A percentile compares a stretch with the other conserved stretches of the same genome.
Evolutionary conservation across 306 rosid species (phyloP).

Genomic region (Hippophae tibetana): DNA sequence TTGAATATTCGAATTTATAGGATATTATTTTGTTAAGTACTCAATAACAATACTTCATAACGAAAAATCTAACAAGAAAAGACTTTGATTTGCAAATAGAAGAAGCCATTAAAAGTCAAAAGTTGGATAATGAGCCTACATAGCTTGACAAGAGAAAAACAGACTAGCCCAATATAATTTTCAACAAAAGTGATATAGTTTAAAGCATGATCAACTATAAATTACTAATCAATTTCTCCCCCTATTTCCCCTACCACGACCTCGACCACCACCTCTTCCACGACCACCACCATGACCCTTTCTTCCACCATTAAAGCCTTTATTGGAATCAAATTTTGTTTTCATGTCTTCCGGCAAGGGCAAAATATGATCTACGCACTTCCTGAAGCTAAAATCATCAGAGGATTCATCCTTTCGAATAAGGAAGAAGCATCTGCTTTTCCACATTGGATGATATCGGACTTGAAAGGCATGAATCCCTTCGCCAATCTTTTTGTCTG

Average conservation of each 20-base stretch:
- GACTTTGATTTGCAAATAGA: too few relatives aligned
- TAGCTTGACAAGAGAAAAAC: not conserved
- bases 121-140: slow-evolving; percentile 6
- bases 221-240: slow-evolving; percentile 37
- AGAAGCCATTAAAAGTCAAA: slow-evolving; percentile 4
- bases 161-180: not conserved
- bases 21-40: too few relatives aligned
- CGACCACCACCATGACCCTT: slow-evolving; percentile 50
- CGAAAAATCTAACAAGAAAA: too few relatives aligned
- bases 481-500: slow-evolving; percentile 46
- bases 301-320: slow-evolving; percentile 38
- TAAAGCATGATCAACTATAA: slow-evolving; percentile 1
- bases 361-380: slow-evolving; percentile 68
- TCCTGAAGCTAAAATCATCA: slow-evolving; percentile 88
- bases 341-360: slow-evolving; percentile 78
- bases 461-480: slow-evolving; percentile 56
- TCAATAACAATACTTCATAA: too few relatives aligned
- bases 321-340: slow-evolving; percentile 36
- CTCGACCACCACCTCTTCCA: slow-evolving; percentile 49
- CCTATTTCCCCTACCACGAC: slow-evolving; percentile 45
- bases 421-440: slow-evolving; percentile 76
- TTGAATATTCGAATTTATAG: too few relatives aligned
- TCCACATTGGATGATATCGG: slow-evolving; percentile 62
- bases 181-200: not conserved
- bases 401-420: slow-evolving; percentile 47